Conservation (phyloP, 345 rosid genomes). For the Lepidium sativum region DNA sequence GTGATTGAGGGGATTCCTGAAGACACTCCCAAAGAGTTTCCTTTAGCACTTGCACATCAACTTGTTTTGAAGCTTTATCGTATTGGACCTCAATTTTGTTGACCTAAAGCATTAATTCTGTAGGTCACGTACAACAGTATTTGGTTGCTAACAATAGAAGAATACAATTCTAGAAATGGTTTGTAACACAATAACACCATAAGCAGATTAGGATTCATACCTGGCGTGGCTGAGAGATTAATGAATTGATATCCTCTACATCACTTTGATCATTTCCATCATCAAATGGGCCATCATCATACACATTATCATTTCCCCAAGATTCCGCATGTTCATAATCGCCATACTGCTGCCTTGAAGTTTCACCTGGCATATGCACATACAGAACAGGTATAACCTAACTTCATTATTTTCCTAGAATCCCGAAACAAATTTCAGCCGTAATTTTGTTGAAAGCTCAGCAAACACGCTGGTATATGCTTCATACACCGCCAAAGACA, state of each 20-base stretch:
- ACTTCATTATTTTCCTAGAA: neutral
- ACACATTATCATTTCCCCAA: conserved; percentile 49
- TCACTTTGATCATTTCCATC: conserved; percentile 53
- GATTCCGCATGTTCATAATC: conserved; percentile 47
- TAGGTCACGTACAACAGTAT: neutral
- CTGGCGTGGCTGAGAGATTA: conserved; percentile 94
- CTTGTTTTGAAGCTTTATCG: conserved; percentile 89
- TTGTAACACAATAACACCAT: neutral
- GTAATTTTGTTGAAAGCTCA: neutral
- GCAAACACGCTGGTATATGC: conserved; percentile 7
- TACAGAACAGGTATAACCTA: neutral
- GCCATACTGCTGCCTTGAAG: conserved; percentile 34
- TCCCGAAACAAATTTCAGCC: neutral
- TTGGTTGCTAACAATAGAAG: neutral
- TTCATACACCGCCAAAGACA: neutral
- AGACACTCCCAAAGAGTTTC: conserved; percentile 79
- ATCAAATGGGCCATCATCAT: conserved; percentile 48
- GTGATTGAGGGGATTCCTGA: conserved; percentile 38
- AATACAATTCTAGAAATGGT: neutral
- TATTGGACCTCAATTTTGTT: conserved; percentile 72
- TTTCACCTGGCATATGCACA: conserved; percentile 41
- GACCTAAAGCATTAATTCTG: conserved; percentile 38
- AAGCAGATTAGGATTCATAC: conserved; percentile 29
- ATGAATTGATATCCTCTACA: conserved; percentile 41
- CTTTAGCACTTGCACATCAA: conserved; percentile 79